These are phyloP conservation scores for Geotrichum siamense DNA, from an alignment of 1,139 yeast genomes.

Conservation along the genomic window DNA sequence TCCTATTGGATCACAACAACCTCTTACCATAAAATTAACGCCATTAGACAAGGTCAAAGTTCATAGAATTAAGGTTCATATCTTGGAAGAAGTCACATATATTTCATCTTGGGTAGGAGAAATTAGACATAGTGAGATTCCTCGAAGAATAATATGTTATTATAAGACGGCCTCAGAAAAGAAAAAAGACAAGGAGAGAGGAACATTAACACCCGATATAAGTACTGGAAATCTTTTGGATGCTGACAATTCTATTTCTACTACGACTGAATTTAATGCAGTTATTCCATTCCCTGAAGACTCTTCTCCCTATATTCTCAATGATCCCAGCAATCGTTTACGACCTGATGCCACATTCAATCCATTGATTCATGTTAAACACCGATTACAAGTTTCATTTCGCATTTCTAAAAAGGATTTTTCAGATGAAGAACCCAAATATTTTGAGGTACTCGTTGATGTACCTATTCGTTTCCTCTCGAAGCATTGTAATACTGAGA, in stretches of 20 bases:
- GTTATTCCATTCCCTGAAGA: not conserved
- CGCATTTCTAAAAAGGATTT: conserved; percentile 63
- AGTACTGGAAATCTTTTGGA: conserved; percentile 23
- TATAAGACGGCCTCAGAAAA: conserved; percentile 27
- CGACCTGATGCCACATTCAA: conserved; percentile 66
- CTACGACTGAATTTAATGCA: conserved; percentile 4
- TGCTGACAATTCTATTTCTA: not conserved
- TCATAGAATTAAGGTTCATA: conserved; percentile 64
- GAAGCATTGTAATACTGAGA: conserved; percentile 60
- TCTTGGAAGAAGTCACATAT: conserved; percentile 66
- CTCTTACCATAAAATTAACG: conserved; percentile 58
- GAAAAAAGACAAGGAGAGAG: conserved; percentile 8
- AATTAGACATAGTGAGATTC: conserved; percentile 28
- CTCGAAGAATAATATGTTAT: conserved; percentile 27
- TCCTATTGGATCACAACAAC: conserved; percentile 57
- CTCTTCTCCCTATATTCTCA: not conserved
- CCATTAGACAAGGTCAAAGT: conserved; percentile 63
- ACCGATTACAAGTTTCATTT: conserved; percentile 70
- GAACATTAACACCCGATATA: not conserved
- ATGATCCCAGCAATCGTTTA: conserved; percentile 26
- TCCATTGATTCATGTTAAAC: conserved; percentile 62
- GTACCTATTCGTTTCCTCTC: conserved; percentile 73
- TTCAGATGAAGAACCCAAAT: conserved; percentile 51
- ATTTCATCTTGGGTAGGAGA: conserved; percentile 36
- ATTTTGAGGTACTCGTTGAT: conserved; percentile 83